phyloP scores from a whole-genome alignment of 1,139 yeast genomes.

The Taphrina wiesneri region DNA sequence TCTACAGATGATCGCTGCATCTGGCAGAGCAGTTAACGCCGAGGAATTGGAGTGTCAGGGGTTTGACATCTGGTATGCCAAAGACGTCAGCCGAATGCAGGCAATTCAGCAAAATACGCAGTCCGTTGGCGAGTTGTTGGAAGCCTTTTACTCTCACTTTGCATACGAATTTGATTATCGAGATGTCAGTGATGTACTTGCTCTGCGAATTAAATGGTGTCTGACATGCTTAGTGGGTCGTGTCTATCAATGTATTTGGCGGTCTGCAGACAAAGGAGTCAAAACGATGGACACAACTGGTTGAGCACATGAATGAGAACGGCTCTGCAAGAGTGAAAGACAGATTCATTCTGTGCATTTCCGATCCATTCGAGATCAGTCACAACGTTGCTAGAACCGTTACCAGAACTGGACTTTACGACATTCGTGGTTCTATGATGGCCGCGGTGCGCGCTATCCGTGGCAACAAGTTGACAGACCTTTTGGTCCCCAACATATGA shows the following conservation, averaged over 20 bases:
- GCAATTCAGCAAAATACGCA: slow-evolving; percentile 28
- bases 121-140: slow-evolving; percentile 35
- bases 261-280: slow-evolving; percentile 36
- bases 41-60: slow-evolving; percentile 31
- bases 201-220: background rate
- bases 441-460: slow-evolving; percentile 35
- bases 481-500: slow-evolving; percentile 7
- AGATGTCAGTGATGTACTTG: slow-evolving; percentile 2
- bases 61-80: slow-evolving; percentile 35
- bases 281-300: slow-evolving; percentile 36
- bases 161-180: slow-evolving; percentile 36
- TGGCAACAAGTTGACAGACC: slow-evolving; percentile 24
- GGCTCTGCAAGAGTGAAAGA: slow-evolving; percentile 28
- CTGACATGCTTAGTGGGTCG: slow-evolving; percentile 4
- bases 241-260: slow-evolving; percentile 34
- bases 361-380: slow-evolving; percentile 37
- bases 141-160: slow-evolving; percentile 36
- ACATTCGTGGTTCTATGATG: slow-evolving; percentile 37
- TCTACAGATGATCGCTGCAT: slow-evolving; percentile 31
- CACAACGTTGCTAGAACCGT: slow-evolving; percentile 38
- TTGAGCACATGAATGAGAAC: slow-evolving; percentile 29
- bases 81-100: slow-evolving; percentile 19
- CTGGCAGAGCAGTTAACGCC: slow-evolving; percentile 6
- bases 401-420: slow-evolving; percentile 31
- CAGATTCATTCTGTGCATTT: slow-evolving; percentile 24